These are phyloP conservation scores for Aspergillus sp. DNA, from an alignment of 2,329 filamentous ascomycete genomes.

Conservation along the genomic window DNA sequence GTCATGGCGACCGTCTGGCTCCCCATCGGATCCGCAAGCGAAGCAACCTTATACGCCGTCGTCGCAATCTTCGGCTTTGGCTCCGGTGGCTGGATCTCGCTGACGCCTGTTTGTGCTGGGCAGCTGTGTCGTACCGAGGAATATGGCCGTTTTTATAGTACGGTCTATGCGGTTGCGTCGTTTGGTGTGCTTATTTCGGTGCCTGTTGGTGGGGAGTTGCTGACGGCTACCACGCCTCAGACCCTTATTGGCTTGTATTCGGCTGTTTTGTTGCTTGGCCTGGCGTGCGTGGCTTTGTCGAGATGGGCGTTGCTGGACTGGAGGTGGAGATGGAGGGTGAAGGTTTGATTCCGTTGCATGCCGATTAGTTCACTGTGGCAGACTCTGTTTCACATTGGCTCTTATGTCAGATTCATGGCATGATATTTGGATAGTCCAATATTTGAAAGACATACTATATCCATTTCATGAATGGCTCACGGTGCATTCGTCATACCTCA, in stretches of 20 bases:
- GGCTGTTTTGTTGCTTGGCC: constrained; percentile 40
- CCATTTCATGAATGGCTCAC: too few species aligned
- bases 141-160: constrained; percentile 50
- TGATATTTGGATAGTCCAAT: too few species aligned
- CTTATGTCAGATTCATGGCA: too few species aligned
- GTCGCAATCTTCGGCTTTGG: constrained; percentile 52
- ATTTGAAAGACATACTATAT: too few species aligned
- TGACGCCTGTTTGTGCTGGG: constrained; percentile 48
- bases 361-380: too few species aligned
- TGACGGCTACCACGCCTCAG: constrained; percentile 47
- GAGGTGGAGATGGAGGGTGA: constrained; percentile 40
- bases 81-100: constrained; percentile 49
- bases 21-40: constrained; percentile 44
- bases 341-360: too few species aligned
- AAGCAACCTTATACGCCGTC: constrained; percentile 46
- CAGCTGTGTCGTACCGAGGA: constrained; percentile 49
- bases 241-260: constrained; percentile 50
- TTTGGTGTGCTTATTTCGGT: constrained; percentile 49
- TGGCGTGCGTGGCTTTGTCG: constrained; percentile 28
- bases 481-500: too few species aligned
- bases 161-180: constrained; percentile 48
- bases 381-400: too few species aligned
- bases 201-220: constrained; percentile 48
- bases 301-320: constrained; percentile 39
- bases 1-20: constrained; percentile 47